Conservation (phyloP, 345 rosid genomes). For the Corchorus capsularis region DNA sequence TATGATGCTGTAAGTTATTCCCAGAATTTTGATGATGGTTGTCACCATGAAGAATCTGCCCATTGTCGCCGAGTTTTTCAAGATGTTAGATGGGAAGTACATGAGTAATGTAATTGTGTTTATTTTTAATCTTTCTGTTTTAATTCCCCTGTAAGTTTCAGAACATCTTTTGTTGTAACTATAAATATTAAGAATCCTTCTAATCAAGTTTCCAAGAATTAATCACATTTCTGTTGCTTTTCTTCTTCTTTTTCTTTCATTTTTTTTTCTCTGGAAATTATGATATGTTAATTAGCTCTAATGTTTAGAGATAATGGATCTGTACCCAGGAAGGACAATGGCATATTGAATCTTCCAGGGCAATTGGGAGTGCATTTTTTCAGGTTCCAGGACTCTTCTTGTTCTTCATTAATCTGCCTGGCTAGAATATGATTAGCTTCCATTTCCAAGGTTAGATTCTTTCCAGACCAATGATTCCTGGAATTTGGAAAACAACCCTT, state of each 20-base stretch:
- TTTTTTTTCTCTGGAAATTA: background rate
- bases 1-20: constrained; percentile 82
- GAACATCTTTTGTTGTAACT: constrained; percentile 7
- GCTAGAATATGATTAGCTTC: background rate
- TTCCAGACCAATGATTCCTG: background rate
- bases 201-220: background rate
- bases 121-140: background rate
- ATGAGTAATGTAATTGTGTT: constrained; percentile 10
- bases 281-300: background rate
- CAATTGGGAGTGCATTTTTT: background rate
- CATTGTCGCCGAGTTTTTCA: constrained; percentile 18
- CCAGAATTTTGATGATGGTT: constrained; percentile 77
- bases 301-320: background rate
- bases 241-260: background rate
- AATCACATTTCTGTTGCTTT: background rate
- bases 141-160: constrained; percentile 16
- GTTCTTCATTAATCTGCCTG: background rate
- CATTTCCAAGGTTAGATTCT: background rate
- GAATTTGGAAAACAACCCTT: background rate
- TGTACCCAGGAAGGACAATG: background rate
- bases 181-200: background rate
- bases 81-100: constrained; percentile 38
- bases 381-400: background rate
- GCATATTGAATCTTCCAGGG: constrained; percentile 2
- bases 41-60: constrained; percentile 30